Evolutionary conservation across 2,329 filamentous ascomycete species (phyloP).

Genomic region (Penicillium aurantiogriseum): DNA sequence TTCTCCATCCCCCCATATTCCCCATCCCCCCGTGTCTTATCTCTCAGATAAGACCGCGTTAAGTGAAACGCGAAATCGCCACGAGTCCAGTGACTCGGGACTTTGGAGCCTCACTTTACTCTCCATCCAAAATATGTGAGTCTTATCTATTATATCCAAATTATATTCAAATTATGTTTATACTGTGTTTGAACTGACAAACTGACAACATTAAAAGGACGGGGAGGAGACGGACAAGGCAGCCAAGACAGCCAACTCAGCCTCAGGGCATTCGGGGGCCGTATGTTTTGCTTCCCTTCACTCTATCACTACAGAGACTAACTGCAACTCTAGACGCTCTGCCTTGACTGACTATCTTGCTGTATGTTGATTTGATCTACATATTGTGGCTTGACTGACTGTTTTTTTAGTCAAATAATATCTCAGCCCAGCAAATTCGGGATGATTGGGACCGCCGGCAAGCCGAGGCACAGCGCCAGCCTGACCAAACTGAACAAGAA

Average conservation of each 20-base stretch:
- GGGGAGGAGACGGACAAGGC: conserved; percentile 31
- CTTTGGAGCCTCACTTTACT: not conserved
- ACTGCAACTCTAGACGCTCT: conserved; percentile 51
- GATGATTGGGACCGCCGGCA: conserved; percentile 57
- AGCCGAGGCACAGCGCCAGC: conserved; percentile 48
- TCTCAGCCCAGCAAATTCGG: conserved; percentile 63
- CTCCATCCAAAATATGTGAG: conserved; percentile 1
- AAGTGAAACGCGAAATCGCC: conserved; percentile 45
- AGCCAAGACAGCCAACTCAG: not conserved
- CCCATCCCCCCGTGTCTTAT: conserved; percentile 7
- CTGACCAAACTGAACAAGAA: conserved; percentile 18
- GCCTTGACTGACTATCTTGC: conserved; percentile 68
- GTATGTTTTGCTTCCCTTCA: conserved; percentile 31
- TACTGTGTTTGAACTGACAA: not conserved
- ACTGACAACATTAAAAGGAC: conserved; percentile 21
- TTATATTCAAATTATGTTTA: not conserved
- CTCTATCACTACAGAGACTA: conserved; percentile 10
- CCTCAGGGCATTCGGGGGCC: conserved; percentile 44
- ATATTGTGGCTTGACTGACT: not conserved
- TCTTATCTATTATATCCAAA: not conserved
- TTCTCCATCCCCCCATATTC: not conserved
- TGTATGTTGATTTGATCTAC: conserved; percentile 40
- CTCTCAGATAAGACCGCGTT: conserved; percentile 34
- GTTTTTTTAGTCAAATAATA: conserved; percentile 57
- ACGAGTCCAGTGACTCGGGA: conserved; percentile 33